Base-by-base conservation (phyloP, 2,329 filamentous ascomycete genomes). In the Diplodia corticola region DNA sequence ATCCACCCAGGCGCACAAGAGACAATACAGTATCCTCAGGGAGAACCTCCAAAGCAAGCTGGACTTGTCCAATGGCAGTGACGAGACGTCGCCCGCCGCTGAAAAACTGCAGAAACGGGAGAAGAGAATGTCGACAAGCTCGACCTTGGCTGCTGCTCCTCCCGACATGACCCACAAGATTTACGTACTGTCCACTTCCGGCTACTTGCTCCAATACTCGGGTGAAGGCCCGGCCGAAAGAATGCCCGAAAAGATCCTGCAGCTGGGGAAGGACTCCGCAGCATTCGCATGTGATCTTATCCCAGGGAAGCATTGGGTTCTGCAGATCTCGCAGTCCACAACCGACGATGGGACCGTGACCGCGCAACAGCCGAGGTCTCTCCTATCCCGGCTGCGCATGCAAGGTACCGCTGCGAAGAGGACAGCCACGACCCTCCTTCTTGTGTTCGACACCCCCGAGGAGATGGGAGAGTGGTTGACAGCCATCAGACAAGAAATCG, bases 251-350 rank as follows among this genome's bases (percentile, higher is more conserved):
- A 91, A 89, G 75, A 82, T 91, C 37, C 80, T 94, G 66, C 87
- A 89, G 57, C 80, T 95, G 4, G 86, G 87, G n/a, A 88, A 87
- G 69, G 85, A 90, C 55, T 93, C 91, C 3, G 91, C 90, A 12
- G 91, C 90, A 5, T 94, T 92, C 75, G 91, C 89, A 1, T 92
- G 88, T 70, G 91, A 95, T 74, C 82, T 90, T 15, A 92, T 94
- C 65, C 90, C 91, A 3, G 91, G 91, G 5, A 87, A 87, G 68
- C 91, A 93, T 72, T 93, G 90, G 87, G 91, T 94, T 5, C 77
- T 94, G 15, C 91, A 92, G 70, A 86, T 94, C 24, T 89, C 88
- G 2, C 89, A 91, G 40, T 80, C 83, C 9, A 86, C 88, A 66
- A 87, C 88, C 59, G 77, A 84, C 2, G 85, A 90, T 37, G 86